A percentile compares a stretch with the other conserved stretches of the same genome.
Evolutionary conservation across 345 rosid species (phyloP).

Genomic region (Noccaea bulbosa): DNA sequence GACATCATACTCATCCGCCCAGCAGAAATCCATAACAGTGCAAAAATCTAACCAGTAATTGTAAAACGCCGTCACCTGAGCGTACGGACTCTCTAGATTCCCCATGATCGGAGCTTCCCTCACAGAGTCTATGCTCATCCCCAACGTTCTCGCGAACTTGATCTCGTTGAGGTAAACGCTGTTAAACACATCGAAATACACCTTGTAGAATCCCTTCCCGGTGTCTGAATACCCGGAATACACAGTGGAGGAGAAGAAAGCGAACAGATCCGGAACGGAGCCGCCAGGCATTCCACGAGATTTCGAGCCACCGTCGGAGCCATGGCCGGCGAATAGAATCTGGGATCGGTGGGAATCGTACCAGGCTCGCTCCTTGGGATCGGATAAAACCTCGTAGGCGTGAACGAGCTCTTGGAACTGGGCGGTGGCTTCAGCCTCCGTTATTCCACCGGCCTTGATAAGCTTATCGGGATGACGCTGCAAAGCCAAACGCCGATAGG

Average conservation of each 20-base stretch:
- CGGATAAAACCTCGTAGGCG: conserved; percentile 87
- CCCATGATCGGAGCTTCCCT: conserved; percentile 91
- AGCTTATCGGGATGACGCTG: conserved; percentile 99
- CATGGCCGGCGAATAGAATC: conserved; percentile 79
- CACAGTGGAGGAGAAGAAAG: conserved; percentile 75
- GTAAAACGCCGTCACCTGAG: conserved; percentile 85
- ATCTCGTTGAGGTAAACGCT: conserved; percentile 68
- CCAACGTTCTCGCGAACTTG: conserved; percentile 61
- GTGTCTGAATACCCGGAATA: conserved; percentile 72
- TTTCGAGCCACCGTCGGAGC: conserved; percentile 44
- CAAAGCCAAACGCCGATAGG: conserved; percentile 82
- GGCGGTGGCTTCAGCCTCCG: conserved; percentile 80
- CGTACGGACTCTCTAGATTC: conserved; percentile 71
- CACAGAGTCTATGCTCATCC: conserved; percentile 58
- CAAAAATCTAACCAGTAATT: conserved; percentile 80
- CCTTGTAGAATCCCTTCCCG: conserved; percentile 82
- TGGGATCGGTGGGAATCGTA: conserved; percentile 96
- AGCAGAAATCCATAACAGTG: conserved; percentile 87
- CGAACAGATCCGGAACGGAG: conserved; percentile 66
- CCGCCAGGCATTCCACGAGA: conserved; percentile 51
- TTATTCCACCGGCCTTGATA: conserved; percentile 73
- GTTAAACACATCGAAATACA: conserved; percentile 71
- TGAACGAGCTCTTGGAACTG: conserved; percentile 89
- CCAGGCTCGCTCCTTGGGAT: conserved; percentile 91
- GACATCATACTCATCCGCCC: conserved; percentile 81